Percentiles rank a stretch among this genome's conserved stretches.
These are phyloP conservation scores for Petasospora fabianii DNA, from an alignment of 1,139 yeast species.

Conservation along the genomic window DNA sequence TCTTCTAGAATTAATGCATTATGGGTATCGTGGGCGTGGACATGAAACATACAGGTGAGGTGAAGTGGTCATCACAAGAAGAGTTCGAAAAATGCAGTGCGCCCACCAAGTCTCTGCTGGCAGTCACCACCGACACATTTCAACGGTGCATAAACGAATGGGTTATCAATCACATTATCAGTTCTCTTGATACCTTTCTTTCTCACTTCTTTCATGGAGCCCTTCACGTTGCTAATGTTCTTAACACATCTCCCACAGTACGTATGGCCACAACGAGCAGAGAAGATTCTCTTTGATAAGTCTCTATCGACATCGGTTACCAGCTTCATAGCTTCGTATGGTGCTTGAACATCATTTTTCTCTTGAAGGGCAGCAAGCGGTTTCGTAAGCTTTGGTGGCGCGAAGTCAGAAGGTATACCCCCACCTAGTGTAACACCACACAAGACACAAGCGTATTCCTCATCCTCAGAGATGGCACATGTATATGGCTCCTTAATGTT, in stretches of 20 bases:
- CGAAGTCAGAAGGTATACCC: conserved; percentile 59
- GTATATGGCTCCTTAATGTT: conserved; percentile 32
- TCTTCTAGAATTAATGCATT: neutral
- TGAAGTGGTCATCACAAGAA: conserved; percentile 19
- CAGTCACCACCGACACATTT: conserved; percentile 45
- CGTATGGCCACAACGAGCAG: conserved; percentile 71
- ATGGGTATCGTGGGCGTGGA: neutral
- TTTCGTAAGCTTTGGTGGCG: conserved; percentile 21
- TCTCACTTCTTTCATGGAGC: conserved; percentile 7
- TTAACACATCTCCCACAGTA: conserved; percentile 84
- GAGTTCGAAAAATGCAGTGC: conserved; percentile 38
- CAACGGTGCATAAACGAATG: conserved; percentile 45
- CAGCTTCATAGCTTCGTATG: conserved; percentile 54
- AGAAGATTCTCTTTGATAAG: conserved; percentile 65
- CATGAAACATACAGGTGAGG: neutral
- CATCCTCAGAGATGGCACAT: conserved; percentile 29
- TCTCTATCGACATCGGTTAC: conserved; percentile 55
- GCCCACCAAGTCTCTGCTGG: conserved; percentile 32
- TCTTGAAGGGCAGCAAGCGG: conserved; percentile 31
- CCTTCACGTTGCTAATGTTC: conserved; percentile 44
- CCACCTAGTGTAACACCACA: conserved; percentile 70
- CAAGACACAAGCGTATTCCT: conserved; percentile 52
- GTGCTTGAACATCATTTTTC: conserved; percentile 45
- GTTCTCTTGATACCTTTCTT: conserved; percentile 12
- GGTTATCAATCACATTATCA: conserved; percentile 39